phyloP scores from a whole-genome alignment of 345 rosid species.

The Eucalyptus globulus region DNA sequence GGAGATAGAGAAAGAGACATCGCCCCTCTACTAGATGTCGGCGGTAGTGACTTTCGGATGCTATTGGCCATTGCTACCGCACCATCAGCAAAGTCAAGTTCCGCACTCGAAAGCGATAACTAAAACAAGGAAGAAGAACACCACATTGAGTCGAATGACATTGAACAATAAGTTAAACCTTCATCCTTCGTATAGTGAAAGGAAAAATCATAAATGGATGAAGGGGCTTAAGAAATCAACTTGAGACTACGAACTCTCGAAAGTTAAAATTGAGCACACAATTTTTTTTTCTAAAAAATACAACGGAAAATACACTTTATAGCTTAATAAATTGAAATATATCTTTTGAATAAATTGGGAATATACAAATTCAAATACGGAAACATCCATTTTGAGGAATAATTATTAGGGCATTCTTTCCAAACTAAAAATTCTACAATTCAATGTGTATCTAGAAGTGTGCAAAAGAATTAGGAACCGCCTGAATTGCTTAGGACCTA shows the following conservation, averaged over 20 bases:
- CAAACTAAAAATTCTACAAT: too few relatives aligned
- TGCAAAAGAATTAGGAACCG: rapidly evolving
- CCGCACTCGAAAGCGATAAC: neutral
- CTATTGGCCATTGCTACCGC: neutral
- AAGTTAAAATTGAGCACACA: neutral
- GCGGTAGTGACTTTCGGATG: neutral
- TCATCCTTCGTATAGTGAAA: neutral
- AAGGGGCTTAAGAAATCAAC: neutral
- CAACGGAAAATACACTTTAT: neutral
- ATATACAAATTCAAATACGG: neutral
- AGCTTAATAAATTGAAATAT: neutral
- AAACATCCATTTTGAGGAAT: too few relatives aligned
- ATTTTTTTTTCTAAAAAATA: neutral
- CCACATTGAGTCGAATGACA: neutral
- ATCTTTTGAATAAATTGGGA: neutral
- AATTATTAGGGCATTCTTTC: too few relatives aligned
- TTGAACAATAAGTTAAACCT: neutral
- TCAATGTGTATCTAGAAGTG: too few relatives aligned
- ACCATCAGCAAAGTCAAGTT: neutral
- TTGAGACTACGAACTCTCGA: neutral
- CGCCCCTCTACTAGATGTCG: neutral
- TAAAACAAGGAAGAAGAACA: neutral
- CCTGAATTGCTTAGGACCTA: too few relatives aligned
- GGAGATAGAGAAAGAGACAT: neutral
- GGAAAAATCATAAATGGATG: neutral